These are phyloP conservation scores for Zalaria sp. DNA, from an alignment of 2,329 filamentous ascomycete genomes.

Conservation along the genomic window DNA sequence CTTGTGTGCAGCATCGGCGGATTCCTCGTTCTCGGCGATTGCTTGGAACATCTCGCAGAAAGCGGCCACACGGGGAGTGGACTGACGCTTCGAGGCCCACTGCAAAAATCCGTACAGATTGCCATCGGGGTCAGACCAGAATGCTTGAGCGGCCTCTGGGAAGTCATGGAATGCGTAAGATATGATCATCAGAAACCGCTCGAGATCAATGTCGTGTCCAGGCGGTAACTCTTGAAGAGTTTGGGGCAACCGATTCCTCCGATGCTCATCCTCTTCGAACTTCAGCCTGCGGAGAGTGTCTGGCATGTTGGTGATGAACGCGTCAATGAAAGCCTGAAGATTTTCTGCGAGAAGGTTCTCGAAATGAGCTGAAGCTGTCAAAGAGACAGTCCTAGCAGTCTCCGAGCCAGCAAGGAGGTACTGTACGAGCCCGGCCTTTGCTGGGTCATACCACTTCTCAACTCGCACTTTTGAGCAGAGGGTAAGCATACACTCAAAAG, in stretches of 20 bases:
- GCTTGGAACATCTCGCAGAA: conserved; percentile 95
- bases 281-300: conserved; percentile 79
- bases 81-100: conserved; percentile 91
- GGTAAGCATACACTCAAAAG: conserved; percentile 81
- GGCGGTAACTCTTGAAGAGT: conserved; percentile 42
- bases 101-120: conserved; percentile 90
- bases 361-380: conserved; percentile 58
- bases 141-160: conserved; percentile 69
- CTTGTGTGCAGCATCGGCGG: conserved; percentile 70
- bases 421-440: conserved; percentile 65
- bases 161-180: conserved; percentile 82
- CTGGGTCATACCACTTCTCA: conserved; percentile 76
- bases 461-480: conserved; percentile 69
- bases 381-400: conserved; percentile 47
- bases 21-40: conserved; percentile 68
- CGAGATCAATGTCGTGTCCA: conserved; percentile 34
- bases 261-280: conserved; percentile 78
- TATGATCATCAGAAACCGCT: conserved; percentile 84
- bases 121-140: conserved; percentile 86
- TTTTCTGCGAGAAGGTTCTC: conserved; percentile 62
- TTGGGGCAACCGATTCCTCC: conserved; percentile 32
- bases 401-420: conserved; percentile 70
- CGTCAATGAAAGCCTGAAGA: conserved; percentile 76
- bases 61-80: conserved; percentile 86
- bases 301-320: conserved; percentile 89